Base-by-base conservation (phyloP, 106 monocot species). In the Dendrobium nobile region DNA sequence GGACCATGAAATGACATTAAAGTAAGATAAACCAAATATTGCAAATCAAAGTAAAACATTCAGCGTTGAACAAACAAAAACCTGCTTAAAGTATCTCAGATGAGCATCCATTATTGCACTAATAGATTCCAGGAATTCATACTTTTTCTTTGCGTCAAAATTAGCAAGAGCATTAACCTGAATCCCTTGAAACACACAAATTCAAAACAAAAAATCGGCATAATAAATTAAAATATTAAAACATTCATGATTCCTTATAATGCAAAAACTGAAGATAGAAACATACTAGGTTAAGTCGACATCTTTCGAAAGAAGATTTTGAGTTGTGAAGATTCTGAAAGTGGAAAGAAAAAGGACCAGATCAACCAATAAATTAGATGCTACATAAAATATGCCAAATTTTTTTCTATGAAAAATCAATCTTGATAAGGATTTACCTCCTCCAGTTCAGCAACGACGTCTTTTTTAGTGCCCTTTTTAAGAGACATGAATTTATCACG, bases 31-130 rank as follows among this genome's bases (percentile, higher is more conserved):
- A n/a, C 77, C 56, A 82, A 79, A 27, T 18, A 58, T 40, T 41
- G 54, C 56, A 78, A 79, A 67, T 64, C 20, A 51, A 67, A 67
- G 54, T 67, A 13, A 59, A 79, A 37, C 51, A 72, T 43, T 41
- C 9, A 59, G n/a, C 20, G 41, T 47, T 4, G 58, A 79, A 15
- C 2, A 79, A 47, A 55, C 31, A 0, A 51, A 40, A 41, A 91
- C 97, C 89, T 94, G 94, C 81, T 98, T 98, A 86, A 92, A 98
- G 72, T 94, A 94, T 87, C 94, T 88, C 91, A 98, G 78, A 86
- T 98, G 94, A 41, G 97, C 97, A 98, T 98, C 97, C 97, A 98
- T 98, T 67, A 94, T 88, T 79, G 94, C 90, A 83, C 92, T 98
- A 78, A 98, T 84, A 68, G 94, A 94, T 88, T 95, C 97, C 82